phyloP scores from a whole-genome alignment of 2,329 filamentous ascomycete species.

The Ophiostoma perfectum region DNA sequence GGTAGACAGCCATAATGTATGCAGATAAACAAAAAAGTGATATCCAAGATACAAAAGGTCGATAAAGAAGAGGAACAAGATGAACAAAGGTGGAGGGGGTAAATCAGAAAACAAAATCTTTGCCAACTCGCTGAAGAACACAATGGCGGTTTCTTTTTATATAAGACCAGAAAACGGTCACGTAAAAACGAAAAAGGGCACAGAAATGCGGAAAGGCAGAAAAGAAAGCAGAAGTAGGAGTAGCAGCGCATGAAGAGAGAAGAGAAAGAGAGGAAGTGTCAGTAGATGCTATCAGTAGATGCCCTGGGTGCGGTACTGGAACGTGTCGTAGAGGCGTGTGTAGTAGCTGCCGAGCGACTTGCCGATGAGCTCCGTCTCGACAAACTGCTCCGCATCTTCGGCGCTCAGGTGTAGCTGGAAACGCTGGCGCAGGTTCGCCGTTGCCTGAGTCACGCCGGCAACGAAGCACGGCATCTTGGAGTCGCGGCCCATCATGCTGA shows the following conservation, averaged over 20 bases:
- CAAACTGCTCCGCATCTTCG: slow-evolving; percentile 74
- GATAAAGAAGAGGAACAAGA: not conserved
- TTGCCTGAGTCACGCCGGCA: slow-evolving; percentile 66
- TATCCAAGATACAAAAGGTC: not conserved
- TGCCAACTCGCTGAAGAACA: not conserved
- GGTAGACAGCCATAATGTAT: too few relatives aligned
- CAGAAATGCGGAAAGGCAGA: not conserved
- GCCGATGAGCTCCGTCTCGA: slow-evolving; percentile 70
- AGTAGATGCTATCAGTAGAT: slow-evolving; percentile 55
- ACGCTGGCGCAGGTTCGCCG: slow-evolving; percentile 62
- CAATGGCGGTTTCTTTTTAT: not conserved
- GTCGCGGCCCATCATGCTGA: slow-evolving; percentile 77
- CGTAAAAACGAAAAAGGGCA: not conserved
- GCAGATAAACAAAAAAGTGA: not conserved
- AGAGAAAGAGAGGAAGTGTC: not conserved
- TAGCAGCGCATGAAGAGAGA: not conserved
- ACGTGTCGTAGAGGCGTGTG: slow-evolving; percentile 79
- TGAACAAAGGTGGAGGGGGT: not conserved
- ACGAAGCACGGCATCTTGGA: slow-evolving; percentile 82
- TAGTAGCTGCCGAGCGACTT: slow-evolving; percentile 86
- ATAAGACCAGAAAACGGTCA: not conserved
- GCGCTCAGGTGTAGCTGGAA: slow-evolving; percentile 79
- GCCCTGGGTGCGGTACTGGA: slow-evolving; percentile 81
- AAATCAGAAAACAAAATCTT: slow-evolving; percentile 1
- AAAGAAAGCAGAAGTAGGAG: too few relatives aligned